phyloP scores from a whole-genome alignment of 805 yeast species.

The Metschnikowia kofuensis region DNA sequence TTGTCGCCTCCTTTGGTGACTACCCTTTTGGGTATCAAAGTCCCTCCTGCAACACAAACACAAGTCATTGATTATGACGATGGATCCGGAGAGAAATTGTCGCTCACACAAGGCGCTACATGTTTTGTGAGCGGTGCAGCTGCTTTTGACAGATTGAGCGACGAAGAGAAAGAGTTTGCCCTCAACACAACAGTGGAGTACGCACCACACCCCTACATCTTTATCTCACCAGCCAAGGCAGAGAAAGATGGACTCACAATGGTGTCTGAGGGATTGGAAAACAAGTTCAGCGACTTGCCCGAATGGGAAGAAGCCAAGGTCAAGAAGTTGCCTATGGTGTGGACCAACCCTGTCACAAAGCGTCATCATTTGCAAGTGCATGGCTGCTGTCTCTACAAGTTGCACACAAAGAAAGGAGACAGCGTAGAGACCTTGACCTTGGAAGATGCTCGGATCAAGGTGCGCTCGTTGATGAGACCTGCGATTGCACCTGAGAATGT shows the following conservation, averaged over 20 bases:
- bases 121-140: constrained; percentile 83
- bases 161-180: constrained; percentile 72
- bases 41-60: constrained; percentile 64
- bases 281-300: constrained; percentile 65
- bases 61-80: constrained; percentile 59
- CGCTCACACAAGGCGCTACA: constrained; percentile 80
- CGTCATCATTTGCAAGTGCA: constrained; percentile 83
- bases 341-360: constrained; percentile 88
- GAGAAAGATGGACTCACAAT: constrained; percentile 85
- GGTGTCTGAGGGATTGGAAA: constrained; percentile 76
- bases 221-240: constrained; percentile 75
- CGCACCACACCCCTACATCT: constrained; percentile 92
- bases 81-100: constrained; percentile 56
- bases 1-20: constrained; percentile 85
- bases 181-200: constrained; percentile 77
- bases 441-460: constrained; percentile 69
- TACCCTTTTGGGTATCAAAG: constrained; percentile 77
- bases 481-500: constrained; percentile 72
- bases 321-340: constrained; percentile 78
- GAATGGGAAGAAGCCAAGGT: constrained; percentile 79
- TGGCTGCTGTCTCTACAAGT: constrained; percentile 77
- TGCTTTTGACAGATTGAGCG: constrained; percentile 65
- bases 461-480: constrained; percentile 78
- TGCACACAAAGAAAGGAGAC: constrained; percentile 56
- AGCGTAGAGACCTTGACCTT: constrained; percentile 45